Evolutionary conservation across 1,284 basidiomycete genomes (phyloP).

Genomic region (Sanghuangporus weigelae): DNA sequence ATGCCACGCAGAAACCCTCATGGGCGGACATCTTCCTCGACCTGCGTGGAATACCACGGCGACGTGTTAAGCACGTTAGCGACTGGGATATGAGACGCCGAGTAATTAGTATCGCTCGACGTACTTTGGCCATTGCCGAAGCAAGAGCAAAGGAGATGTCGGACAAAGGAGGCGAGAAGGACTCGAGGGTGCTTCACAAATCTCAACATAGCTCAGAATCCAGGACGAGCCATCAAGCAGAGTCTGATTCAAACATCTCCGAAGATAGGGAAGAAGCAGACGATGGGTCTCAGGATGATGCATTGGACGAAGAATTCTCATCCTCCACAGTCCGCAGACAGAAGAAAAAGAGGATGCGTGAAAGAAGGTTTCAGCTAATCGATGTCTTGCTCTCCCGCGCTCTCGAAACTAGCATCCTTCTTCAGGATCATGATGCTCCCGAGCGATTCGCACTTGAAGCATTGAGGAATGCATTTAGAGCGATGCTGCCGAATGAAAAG

Average conservation of each 20-base stretch:
- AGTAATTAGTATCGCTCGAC: not conserved
- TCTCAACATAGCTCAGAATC: not conserved
- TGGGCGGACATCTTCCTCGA: constrained; percentile 13
- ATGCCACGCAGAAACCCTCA: not conserved
- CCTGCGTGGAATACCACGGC: not conserved
- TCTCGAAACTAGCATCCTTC: not conserved
- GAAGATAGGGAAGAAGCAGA: not conserved
- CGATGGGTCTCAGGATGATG: not conserved
- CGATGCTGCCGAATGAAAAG: constrained; percentile 1
- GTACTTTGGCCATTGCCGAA: not conserved
- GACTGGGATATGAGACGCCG: not conserved
- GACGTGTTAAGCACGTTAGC: not conserved
- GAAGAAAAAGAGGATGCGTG: constrained; percentile 8
- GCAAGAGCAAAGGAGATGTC: not conserved
- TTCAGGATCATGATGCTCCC: not conserved
- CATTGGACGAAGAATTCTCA: not conserved
- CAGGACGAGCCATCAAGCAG: not conserved
- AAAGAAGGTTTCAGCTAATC: not conserved
- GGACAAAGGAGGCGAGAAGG: not conserved
- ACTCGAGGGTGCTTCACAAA: not conserved
- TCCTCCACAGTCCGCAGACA: not conserved
- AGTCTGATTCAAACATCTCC: not conserved
- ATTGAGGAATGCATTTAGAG: not conserved
- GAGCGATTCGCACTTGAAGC: not conserved
- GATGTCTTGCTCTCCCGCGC: constrained; percentile 11